Conservation (phyloP, 371 early-diverging fungal genomes). For the Cokeromyces recurvatus region DNA sequence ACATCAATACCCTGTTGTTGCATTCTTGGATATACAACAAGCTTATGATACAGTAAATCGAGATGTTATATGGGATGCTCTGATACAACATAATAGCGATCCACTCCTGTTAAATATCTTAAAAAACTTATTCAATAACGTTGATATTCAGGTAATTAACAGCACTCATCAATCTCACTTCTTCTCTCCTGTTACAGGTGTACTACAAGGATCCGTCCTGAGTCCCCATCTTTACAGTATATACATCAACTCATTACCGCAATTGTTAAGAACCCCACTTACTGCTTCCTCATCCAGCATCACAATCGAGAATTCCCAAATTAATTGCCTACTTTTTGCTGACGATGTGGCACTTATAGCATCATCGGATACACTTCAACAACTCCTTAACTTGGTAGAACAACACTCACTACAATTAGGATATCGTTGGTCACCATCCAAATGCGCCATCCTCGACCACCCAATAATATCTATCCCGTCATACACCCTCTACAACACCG, state of each 20-base stretch:
- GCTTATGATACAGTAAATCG: constrained; percentile 15
- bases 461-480: neutral
- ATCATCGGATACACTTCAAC: constrained; percentile 1
- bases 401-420: constrained; percentile 7
- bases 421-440: constrained; percentile 23
- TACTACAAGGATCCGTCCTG: constrained; percentile 21
- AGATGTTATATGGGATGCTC: constrained; percentile 6
- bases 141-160: constrained; percentile 3
- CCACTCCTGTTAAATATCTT: constrained; percentile 4
- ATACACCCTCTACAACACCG: neutral
- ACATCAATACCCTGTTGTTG: neutral
- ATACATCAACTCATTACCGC: constrained; percentile 16
- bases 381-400: constrained; percentile 7
- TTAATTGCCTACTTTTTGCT: constrained; percentile 17
- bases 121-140: constrained; percentile 15
- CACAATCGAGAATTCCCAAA: neutral
- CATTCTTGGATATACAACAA: constrained; percentile 11
- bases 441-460: constrained; percentile 9
- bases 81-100: neutral
- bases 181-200: constrained; percentile 16
- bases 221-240: constrained; percentile 14
- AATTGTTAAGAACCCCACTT: neutral
- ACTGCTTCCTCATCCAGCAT: neutral
- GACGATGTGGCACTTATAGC: constrained; percentile 24
- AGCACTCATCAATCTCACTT: constrained; percentile 1